Evolutionary conservation across 148 eudicot species (phyloP), one percentile per base, ranked within the genome.

Genomic region (Nyssa sinensis): DNA sequence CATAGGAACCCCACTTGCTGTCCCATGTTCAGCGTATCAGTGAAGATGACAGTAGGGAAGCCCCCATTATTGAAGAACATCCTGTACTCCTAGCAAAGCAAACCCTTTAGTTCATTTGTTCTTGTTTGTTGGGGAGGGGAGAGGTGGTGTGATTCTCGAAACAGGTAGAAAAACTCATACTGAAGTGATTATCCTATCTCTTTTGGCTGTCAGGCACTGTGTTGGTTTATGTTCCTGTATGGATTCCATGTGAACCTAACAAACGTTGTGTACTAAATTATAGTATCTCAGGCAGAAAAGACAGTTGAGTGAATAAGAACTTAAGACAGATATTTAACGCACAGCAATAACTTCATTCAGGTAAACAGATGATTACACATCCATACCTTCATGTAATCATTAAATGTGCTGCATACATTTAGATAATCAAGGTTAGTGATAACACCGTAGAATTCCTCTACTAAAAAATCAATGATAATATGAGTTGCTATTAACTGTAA

Each of bases 1-100:
- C 64, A 49, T 49, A 57, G 65, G n/a, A 72, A 81, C 80, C 84
- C 87, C 84, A 78, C 87, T 75, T 70, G 71, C 14, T 61, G 76
- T 66, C 73, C 49, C 57, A 19, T 65, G 35, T 58, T 77, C 72
- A 72, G 29, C 61, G 32, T 53, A 77, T 69, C 55, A 69, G 21
- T 51, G 71, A 25, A 62, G 69, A 73, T 51, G 76, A 60, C 58
- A 60, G 32, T 34, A 29, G 39, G 32, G 71, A 68, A 57, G 55
- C 69, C 77, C 77, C 64, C 71, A 62, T 61, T 68, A 47, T 23
- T 66, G 59, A 63, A 77, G 70, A 70, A 41, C 67, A 37, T 69
- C 55, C 41, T 68, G 75, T 59, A n/a, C 55, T 71, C 60, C 21
- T 61, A 67, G 60, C 59, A 34, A 31, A 70, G 62, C 30, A n/a